Evolutionary conservation across 352 stramenopile genomes (phyloP).

Genomic region (Phytophthora megakarya): DNA sequence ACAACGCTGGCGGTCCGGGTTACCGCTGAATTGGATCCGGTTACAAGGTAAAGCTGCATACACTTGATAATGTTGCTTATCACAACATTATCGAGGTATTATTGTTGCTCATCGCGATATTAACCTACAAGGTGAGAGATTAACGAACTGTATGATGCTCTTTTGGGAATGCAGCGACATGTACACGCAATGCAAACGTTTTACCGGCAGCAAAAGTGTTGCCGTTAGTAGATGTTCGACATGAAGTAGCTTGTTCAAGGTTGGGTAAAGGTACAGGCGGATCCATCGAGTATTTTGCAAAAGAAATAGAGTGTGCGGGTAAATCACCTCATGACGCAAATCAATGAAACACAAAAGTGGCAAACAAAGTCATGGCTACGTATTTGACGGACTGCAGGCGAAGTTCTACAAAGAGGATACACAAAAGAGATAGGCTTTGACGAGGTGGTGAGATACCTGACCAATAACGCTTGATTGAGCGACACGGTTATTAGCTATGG

Average conservation of each 20-base stretch:
- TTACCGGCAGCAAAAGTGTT: background rate
- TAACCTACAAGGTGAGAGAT: no score
- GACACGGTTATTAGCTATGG: background rate
- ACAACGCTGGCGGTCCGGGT: background rate
- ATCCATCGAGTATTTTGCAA: background rate
- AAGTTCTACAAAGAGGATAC: background rate
- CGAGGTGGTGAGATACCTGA: background rate
- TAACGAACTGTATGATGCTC: no score
- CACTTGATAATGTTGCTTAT: background rate
- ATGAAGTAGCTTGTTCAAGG: background rate
- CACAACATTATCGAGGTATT: no score
- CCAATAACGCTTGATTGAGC: background rate
- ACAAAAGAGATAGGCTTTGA: conserved; percentile 1
- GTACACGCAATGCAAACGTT: background rate
- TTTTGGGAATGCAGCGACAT: no score
- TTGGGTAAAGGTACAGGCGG: background rate
- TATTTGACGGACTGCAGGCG: background rate
- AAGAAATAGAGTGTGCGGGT: background rate
- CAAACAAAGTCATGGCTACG: no score
- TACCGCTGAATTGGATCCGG: background rate
- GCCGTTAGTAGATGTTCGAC: background rate
- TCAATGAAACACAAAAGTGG: no score
- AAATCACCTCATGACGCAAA: background rate
- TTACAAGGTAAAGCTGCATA: background rate
- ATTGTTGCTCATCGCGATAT: background rate